Conservation (phyloP, 2,329 filamentous ascomycete species). For the Colletotrichum tropicale region DNA sequence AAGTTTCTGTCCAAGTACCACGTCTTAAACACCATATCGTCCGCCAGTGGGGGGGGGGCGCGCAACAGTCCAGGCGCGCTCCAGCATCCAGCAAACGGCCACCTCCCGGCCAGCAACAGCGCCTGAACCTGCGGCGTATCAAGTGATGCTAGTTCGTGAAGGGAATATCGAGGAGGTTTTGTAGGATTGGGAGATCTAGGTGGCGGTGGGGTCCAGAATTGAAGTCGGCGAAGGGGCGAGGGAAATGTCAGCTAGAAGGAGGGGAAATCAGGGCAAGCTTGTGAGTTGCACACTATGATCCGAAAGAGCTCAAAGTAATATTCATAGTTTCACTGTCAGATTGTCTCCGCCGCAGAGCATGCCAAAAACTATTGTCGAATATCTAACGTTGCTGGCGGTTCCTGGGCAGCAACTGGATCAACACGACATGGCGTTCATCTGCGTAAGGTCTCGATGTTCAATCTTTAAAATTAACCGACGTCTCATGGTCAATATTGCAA, state of each 20-base stretch:
- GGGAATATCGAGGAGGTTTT: neutral
- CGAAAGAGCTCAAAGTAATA: neutral
- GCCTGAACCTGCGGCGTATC: neutral
- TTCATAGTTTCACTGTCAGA: accelerated
- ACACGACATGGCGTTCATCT: neutral
- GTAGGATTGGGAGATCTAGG: too few species aligned
- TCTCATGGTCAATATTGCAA: neutral
- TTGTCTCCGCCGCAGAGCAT: neutral
- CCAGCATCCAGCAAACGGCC: too few species aligned
- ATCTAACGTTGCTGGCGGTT: neutral
- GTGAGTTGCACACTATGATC: neutral
- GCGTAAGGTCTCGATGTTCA: neutral
- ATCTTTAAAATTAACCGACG: neutral
- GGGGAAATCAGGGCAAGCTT: neutral
- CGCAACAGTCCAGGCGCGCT: too few species aligned
- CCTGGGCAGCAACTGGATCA: neutral
- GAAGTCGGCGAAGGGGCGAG: too few species aligned
- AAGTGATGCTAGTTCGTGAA: neutral
- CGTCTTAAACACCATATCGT: too few species aligned
- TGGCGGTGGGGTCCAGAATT: too few species aligned
- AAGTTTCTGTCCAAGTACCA: too few species aligned
- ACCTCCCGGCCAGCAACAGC: neutral
- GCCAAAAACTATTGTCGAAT: neutral
- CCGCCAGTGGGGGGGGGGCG: too few species aligned
- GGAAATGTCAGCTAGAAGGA: too few species aligned